Evolutionary conservation across 2,329 filamentous ascomycete species (phyloP).

Genomic region (Neofusicoccum laricinum): DNA sequence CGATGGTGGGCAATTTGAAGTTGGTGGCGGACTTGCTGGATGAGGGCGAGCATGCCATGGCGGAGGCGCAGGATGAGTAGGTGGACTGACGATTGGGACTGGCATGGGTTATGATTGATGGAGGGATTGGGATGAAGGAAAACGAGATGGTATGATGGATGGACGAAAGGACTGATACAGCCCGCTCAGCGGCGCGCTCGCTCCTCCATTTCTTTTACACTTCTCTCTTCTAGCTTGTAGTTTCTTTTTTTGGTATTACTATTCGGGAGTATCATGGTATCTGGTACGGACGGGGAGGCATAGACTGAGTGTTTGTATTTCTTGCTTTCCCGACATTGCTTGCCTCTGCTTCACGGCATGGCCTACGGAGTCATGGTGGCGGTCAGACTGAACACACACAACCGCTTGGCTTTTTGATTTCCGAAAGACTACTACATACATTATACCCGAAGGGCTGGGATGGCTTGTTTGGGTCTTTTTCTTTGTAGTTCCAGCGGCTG

Average conservation of each 20-base stretch:
- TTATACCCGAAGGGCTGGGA: not conserved
- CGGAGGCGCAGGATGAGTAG: constrained; percentile 46
- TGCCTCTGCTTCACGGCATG: not conserved
- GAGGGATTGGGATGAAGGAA: not conserved
- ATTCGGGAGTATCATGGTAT: not conserved
- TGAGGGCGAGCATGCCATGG: constrained; percentile 88
- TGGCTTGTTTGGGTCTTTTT: not conserved
- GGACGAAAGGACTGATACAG: not conserved
- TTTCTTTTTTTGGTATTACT: not conserved
- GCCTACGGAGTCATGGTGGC: not conserved
- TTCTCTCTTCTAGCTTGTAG: not conserved
- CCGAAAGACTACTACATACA: not conserved
- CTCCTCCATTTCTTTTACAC: not conserved
- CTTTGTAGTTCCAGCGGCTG: not conserved
- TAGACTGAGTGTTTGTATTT: not conserved
- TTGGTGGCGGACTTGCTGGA: constrained; percentile 85
- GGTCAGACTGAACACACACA: no score
- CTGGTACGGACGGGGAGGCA: not conserved
- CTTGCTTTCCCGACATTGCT: not conserved
- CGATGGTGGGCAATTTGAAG: constrained; percentile 78
- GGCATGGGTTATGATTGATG: not conserved
- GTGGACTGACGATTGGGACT: not conserved
- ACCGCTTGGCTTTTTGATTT: not conserved
- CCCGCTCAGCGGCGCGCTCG: not conserved
- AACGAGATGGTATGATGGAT: not conserved